Evolutionary conservation across 768 basidiomycete species (phyloP).

Genomic region (Paxillus ammoniavirescens): DNA sequence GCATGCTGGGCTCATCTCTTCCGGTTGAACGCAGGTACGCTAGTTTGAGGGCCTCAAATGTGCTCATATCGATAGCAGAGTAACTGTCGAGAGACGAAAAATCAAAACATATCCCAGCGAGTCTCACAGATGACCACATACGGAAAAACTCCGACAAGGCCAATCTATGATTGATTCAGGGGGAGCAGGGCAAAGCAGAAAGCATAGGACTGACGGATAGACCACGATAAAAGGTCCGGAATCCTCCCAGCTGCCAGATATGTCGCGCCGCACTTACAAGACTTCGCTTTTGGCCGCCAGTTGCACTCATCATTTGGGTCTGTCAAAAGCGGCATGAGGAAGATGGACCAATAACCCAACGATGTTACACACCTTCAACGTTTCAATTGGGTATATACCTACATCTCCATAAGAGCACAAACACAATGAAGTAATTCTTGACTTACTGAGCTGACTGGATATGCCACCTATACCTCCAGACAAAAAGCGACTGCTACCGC

Average conservation of each 20-base stretch:
- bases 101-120: conserved; percentile 1
- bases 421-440: conserved; percentile 4
- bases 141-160: conserved; percentile 96
- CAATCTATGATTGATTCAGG: conserved; percentile 57
- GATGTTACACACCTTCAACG: conserved; percentile 66
- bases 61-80: conserved; percentile 96
- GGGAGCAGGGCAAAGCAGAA: conserved; percentile 7
- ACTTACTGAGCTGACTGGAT: conserved; percentile 82
- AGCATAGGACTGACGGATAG: conserved; percentile 63
- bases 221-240: conserved; percentile 88
- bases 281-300: conserved; percentile 55
- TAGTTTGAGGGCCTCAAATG: conserved; percentile 93
- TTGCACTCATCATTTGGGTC: conserved; percentile 97
- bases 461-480: conserved; percentile 97
- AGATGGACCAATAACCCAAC: background rate
- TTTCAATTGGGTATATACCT: conserved; percentile 98
- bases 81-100: conserved; percentile 44
- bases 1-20: conserved; percentile 84
- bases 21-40: conserved; percentile 85
- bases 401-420: conserved; percentile 16
- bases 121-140: conserved; percentile 35
- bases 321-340: conserved; percentile 17
- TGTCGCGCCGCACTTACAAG: conserved; percentile 62
- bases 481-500: conserved; percentile 88
- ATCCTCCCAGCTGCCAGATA: conserved; percentile 76